A percentile compares a stretch with the other conserved stretches of the same genome.
These are phyloP conservation scores for Neurospora africana DNA, from an alignment of 495 filamentous ascomycete species.

Conservation along the genomic window DNA sequence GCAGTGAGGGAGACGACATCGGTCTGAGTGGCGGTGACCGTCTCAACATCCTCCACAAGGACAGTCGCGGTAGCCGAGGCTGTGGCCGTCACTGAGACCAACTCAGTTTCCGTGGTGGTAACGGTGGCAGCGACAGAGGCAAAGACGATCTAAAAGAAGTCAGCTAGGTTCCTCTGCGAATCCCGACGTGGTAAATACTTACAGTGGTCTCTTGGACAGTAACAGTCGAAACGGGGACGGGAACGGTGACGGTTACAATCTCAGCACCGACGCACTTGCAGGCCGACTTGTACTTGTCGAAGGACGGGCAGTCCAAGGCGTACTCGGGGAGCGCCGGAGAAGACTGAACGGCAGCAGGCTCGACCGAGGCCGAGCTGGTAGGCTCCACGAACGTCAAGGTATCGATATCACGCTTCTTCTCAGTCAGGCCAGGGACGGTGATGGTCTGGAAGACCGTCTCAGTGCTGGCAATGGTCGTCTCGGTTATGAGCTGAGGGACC, in stretches of 20 bases:
- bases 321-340: conserved; percentile 3
- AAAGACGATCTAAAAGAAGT: neutral
- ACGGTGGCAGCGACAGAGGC: neutral
- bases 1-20: conserved; percentile 1
- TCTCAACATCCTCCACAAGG: neutral
- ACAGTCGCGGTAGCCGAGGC: neutral
- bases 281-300: conserved; percentile 9
- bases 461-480: conserved; percentile 1
- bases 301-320: conserved; percentile 5
- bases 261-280: conserved; percentile 8
- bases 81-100: neutral
- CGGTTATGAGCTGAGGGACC: neutral
- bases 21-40: neutral
- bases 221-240: neutral
- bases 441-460: neutral
- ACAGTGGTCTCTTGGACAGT: conserved; percentile 3
- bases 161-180: neutral
- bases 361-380: neutral
- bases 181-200: neutral
- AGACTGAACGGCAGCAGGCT: neutral
- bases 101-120: conserved; percentile 1
- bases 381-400: neutral
- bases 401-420: neutral
- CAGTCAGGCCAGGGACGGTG: neutral
- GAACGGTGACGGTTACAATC: conserved; percentile 3